A percentile compares a stretch with the other conserved stretches of the same genome.
Evolutionary conservation across 768 basidiomycete species (phyloP).

Genomic region (Arthromyces matolae): DNA sequence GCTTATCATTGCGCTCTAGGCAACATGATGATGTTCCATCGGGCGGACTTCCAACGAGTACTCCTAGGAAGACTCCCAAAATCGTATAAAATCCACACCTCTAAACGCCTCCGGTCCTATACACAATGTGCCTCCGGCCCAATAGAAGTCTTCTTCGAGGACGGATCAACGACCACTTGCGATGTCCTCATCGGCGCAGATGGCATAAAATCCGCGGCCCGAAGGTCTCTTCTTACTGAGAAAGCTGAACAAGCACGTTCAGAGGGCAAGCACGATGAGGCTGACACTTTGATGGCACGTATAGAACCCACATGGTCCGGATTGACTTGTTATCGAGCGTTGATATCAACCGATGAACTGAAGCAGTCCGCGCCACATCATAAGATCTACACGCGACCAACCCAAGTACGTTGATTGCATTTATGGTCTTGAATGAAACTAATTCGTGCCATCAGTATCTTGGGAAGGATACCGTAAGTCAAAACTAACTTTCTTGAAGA

Average conservation of each 20-base stretch:
- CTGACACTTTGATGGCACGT: conserved; percentile 36
- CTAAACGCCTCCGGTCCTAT: conserved; percentile 60
- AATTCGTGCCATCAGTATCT: conserved; percentile 44
- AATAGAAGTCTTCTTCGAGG: conserved; percentile 55
- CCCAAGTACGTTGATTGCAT: conserved; percentile 35
- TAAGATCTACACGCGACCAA: conserved; percentile 42
- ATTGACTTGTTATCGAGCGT: conserved; percentile 51
- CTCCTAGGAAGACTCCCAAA: conserved; percentile 49
- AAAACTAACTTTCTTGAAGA: background rate
- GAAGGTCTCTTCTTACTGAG: conserved; percentile 35
- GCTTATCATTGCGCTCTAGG: conserved; percentile 32
- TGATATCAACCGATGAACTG: conserved; percentile 52
- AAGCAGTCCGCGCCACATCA: conserved; percentile 42
- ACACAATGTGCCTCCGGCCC: conserved; percentile 37
- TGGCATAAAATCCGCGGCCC: conserved; percentile 57
- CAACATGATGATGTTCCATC: conserved; percentile 52
- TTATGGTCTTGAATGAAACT: background rate
- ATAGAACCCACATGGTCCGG: conserved; percentile 60
- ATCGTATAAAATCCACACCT: conserved; percentile 43
- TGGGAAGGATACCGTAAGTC: conserved; percentile 44
- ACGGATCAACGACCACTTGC: conserved; percentile 55
- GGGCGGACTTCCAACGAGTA: conserved; percentile 62
- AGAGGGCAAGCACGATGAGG: conserved; percentile 34
- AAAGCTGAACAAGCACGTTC: conserved; percentile 32
- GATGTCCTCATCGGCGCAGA: conserved; percentile 73